phyloP scores from a whole-genome alignment of 1,284 basidiomycete genomes.

The Rhizoctonia solani region DNA sequence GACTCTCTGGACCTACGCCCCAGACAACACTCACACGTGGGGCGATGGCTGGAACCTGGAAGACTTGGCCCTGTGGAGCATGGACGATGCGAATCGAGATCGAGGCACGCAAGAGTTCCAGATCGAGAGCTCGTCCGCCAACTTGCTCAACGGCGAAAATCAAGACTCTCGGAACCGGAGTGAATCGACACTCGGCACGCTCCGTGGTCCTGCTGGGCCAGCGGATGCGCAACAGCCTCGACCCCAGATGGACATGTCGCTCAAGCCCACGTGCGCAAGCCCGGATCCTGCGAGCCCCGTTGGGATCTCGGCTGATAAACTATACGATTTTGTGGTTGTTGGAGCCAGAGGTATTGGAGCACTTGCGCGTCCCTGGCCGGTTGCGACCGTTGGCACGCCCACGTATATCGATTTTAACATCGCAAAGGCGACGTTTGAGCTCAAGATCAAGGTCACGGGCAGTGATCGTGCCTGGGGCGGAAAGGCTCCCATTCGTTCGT shows the following conservation, averaged over 20 bases:
- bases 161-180: conserved; percentile 17
- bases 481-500: conserved; percentile 37
- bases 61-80: conserved; percentile 88
- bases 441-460: conserved; percentile 63
- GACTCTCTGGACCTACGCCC: conserved; percentile 91
- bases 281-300: conserved; percentile 6
- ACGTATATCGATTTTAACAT: conserved; percentile 77
- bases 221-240: background rate
- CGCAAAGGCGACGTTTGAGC: conserved; percentile 65
- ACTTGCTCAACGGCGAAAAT: conserved; percentile 42
- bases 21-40: conserved; percentile 81
- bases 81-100: conserved; percentile 64
- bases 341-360: conserved; percentile 82
- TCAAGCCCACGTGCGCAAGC: background rate
- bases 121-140: conserved; percentile 38
- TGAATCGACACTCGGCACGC: conserved; percentile 20
- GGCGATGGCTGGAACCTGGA: conserved; percentile 98
- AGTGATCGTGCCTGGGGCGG: conserved; percentile 51
- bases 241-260: background rate
- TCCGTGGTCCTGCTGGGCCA: background rate
- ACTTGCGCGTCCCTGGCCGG: conserved; percentile 81
- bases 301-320: conserved; percentile 39
- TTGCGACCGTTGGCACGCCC: conserved; percentile 70
- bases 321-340: conserved; percentile 73
- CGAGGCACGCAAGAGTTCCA: conserved; percentile 31